A percentile compares a stretch with the other conserved stretches of the same genome.
phyloP scores from a whole-genome alignment of 768 basidiomycete species.

The Amanita molliuscula region DNA sequence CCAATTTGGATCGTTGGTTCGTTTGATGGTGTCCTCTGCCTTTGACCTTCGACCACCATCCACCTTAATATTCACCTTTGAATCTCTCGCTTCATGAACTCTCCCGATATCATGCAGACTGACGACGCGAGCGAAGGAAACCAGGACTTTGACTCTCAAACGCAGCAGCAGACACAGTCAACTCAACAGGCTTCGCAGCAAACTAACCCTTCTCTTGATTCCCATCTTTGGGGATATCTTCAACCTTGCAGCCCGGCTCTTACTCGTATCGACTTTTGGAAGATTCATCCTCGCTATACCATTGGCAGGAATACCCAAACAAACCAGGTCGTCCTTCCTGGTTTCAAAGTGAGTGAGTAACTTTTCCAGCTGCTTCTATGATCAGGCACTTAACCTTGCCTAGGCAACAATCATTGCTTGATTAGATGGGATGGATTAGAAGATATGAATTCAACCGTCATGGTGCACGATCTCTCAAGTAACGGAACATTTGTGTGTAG shows the following conservation, averaged over 20 bases:
- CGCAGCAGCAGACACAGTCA: slow-evolving; percentile 30
- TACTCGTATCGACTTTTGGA: slow-evolving; percentile 53
- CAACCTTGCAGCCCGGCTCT: slow-evolving; percentile 48
- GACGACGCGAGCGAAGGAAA: slow-evolving; percentile 13
- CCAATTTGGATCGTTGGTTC: not conserved
- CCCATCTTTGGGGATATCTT: slow-evolving; percentile 62
- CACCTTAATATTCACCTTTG: not conserved
- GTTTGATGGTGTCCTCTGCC: not conserved
- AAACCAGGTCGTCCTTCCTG: slow-evolving; percentile 50
- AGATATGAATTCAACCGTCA: slow-evolving; percentile 27
- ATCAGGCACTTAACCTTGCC: slow-evolving; percentile 1
- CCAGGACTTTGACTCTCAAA: slow-evolving; percentile 18
- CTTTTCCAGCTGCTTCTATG: not conserved
- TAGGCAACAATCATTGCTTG: slow-evolving; percentile 49
- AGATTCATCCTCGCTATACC: slow-evolving; percentile 32
- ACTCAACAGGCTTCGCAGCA: slow-evolving; percentile 34
- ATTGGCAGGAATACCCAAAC: slow-evolving; percentile 43
- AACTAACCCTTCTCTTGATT: slow-evolving; percentile 17
- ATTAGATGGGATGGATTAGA: slow-evolving; percentile 52
- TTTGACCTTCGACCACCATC: not conserved
- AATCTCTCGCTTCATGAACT: not conserved
- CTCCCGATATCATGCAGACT: slow-evolving; percentile 7
- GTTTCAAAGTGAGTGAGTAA: slow-evolving; percentile 65
- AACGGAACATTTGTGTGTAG: slow-evolving; percentile 64
- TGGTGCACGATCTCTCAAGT: slow-evolving; percentile 48